phyloP scores from a whole-genome alignment of 441 rosid genomes.

The Brassica hybrid region DNA sequence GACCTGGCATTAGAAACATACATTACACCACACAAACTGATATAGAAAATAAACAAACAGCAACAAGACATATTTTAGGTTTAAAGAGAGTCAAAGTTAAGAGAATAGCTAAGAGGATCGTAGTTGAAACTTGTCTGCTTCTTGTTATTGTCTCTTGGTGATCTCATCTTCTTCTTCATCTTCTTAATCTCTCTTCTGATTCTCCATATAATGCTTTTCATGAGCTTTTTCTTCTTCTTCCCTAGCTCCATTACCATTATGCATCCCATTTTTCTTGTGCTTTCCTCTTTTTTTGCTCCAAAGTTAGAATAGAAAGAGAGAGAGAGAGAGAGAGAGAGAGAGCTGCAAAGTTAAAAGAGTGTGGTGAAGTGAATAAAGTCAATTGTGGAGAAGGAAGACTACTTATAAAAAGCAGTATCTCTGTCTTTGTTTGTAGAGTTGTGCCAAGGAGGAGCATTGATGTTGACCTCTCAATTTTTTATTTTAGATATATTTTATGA shows the following conservation, averaged over 20 bases:
- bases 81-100: slow-evolving; percentile 44
- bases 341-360: slow-evolving; percentile 15
- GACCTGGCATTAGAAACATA: slow-evolving; percentile 1
- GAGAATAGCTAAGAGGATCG: slow-evolving; percentile 45
- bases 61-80: background rate
- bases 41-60: slow-evolving; percentile 10
- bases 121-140: slow-evolving; percentile 36
- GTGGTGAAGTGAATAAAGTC: slow-evolving; percentile 36
- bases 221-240: slow-evolving; percentile 31
- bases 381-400: slow-evolving; percentile 32
- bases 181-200: slow-evolving; percentile 36
- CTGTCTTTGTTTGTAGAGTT: slow-evolving; percentile 35
- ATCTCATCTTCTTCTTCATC: slow-evolving; percentile 42
- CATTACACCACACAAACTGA: slow-evolving; percentile 1
- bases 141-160: slow-evolving; percentile 30
- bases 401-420: slow-evolving; percentile 29
- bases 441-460: slow-evolving; percentile 25
- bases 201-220: slow-evolving; percentile 33
- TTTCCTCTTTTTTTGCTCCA: background rate
- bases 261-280: slow-evolving; percentile 32
- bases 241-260: slow-evolving; percentile 35
- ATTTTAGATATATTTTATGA: background rate
- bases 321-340: slow-evolving; percentile 17
- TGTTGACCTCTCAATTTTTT: slow-evolving; percentile 37
- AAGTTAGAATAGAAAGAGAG: background rate